phyloP scores from a whole-genome alignment of 2,329 filamentous ascomycete species.

The Xylariaceae sp. region DNA sequence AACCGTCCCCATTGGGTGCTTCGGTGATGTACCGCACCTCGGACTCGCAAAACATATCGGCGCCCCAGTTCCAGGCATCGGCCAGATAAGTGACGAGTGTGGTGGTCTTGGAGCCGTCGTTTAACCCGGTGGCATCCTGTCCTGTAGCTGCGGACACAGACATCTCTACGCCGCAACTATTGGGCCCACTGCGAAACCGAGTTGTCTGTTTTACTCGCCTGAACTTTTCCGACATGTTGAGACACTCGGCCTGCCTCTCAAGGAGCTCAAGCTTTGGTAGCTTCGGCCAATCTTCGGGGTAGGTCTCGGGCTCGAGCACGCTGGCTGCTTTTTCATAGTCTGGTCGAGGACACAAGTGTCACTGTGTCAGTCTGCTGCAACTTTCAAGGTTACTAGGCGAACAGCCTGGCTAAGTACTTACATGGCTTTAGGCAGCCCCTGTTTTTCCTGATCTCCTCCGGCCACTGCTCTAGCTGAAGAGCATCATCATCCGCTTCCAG shows the following conservation, averaged over 20 bases:
- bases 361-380: background rate
- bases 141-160: slow-evolving; percentile 53
- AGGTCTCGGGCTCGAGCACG: slow-evolving; percentile 54
- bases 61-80: slow-evolving; percentile 68
- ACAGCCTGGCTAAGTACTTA: slow-evolving; percentile 30
- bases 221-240: slow-evolving; percentile 50
- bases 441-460: slow-evolving; percentile 46
- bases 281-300: slow-evolving; percentile 52
- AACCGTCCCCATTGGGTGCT: slow-evolving; percentile 46
- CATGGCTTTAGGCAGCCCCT: slow-evolving; percentile 42
- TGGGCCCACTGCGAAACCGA: slow-evolving; percentile 54
- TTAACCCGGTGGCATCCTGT: slow-evolving; percentile 58
- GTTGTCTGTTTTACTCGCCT: slow-evolving; percentile 56
- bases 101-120: slow-evolving; percentile 63
- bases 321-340: slow-evolving; percentile 52
- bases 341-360: slow-evolving; percentile 23
- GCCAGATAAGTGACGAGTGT: slow-evolving; percentile 62
- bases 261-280: slow-evolving; percentile 55
- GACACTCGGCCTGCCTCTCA: slow-evolving; percentile 47
- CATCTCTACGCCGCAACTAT: slow-evolving; percentile 62
- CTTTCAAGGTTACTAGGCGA: background rate
- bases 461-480: slow-evolving; percentile 52
- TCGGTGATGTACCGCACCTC: slow-evolving; percentile 60
- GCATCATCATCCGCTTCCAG: slow-evolving; percentile 52
- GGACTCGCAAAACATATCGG: slow-evolving; percentile 65